phyloP scores from a whole-genome alignment of 495 filamentous ascomycete species.

The Neurospora sp. region DNA sequence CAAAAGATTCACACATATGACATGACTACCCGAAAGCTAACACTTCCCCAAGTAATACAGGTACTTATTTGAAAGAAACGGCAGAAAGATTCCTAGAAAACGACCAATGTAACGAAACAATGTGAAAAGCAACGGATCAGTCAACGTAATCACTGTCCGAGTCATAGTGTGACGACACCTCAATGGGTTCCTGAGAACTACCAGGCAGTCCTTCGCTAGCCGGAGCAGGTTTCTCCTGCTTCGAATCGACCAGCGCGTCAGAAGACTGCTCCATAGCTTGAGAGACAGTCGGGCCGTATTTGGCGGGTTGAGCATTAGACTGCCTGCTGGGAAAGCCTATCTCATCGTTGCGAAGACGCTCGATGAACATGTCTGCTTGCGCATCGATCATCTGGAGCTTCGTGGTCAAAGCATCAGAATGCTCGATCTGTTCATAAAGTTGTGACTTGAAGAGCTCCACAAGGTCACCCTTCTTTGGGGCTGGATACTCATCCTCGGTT shows the following conservation, averaged over 20 bases:
- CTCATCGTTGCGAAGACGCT: background rate
- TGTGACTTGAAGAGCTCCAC: background rate
- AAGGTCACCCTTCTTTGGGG: background rate
- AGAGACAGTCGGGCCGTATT: background rate
- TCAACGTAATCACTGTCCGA: background rate
- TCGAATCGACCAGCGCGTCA: background rate
- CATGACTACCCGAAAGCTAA: background rate
- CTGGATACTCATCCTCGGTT: background rate
- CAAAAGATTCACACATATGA: background rate
- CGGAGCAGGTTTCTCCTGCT: background rate
- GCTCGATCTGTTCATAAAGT: background rate
- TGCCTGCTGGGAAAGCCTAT: background rate
- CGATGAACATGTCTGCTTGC: conserved; percentile 6
- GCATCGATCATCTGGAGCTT: background rate
- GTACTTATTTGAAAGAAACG: background rate
- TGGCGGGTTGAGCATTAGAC: background rate
- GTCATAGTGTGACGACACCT: background rate
- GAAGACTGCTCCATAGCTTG: background rate
- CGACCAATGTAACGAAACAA: background rate
- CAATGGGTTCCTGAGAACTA: background rate
- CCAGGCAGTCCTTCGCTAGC: background rate
- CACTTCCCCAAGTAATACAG: background rate
- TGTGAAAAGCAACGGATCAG: background rate
- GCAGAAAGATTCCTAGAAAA: background rate
- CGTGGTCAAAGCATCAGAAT: background rate